Conservation (phyloP, 345 rosid genomes). For the Eucalyptus virginea region DNA sequence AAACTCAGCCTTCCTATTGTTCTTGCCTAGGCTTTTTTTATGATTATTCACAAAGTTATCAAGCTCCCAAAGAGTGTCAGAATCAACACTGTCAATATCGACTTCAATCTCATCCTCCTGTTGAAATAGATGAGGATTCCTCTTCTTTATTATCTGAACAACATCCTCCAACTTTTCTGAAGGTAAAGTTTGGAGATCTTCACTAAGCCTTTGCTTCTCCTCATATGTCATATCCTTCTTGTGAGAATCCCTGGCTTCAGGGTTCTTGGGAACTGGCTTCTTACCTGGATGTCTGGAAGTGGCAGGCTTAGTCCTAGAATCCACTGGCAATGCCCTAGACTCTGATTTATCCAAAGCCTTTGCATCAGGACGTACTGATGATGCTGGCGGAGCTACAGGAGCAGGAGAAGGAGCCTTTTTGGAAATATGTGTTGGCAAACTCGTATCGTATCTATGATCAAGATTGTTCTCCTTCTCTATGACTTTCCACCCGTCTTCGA, state of each 20-base stretch:
- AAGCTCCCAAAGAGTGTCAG: constrained; percentile 88
- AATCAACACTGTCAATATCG: constrained; percentile 78
- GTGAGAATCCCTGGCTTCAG: constrained; percentile 19
- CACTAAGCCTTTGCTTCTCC: constrained; percentile 76
- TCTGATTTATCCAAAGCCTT: constrained; percentile 30
- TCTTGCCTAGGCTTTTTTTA: constrained; percentile 28
- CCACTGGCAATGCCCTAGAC: constrained; percentile 19
- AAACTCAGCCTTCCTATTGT: constrained; percentile 23
- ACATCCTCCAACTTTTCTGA: constrained; percentile 60
- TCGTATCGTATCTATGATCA: constrained; percentile 5
- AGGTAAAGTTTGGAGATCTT: constrained; percentile 62
- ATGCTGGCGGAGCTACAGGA: background rate
- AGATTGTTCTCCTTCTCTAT: constrained; percentile 25
- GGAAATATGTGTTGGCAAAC: constrained; percentile 4
- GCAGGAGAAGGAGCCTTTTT: constrained; percentile 12
- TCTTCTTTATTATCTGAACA: constrained; percentile 79
- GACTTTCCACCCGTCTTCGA: constrained; percentile 57
- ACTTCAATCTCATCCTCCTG: constrained; percentile 90
- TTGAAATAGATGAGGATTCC: constrained; percentile 53
- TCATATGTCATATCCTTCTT: constrained; percentile 64
- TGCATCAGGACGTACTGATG: constrained; percentile 1
- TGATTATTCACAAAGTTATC: constrained; percentile 40
- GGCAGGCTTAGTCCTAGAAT: constrained; percentile 5
- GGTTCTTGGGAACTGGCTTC: constrained; percentile 24
- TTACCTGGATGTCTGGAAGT: constrained; percentile 5